A percentile compares a stretch with the other conserved stretches of the same genome.
These are phyloP conservation scores for Chalara sp. DNA, from an alignment of 2,329 filamentous ascomycete species.

Conservation along the genomic window DNA sequence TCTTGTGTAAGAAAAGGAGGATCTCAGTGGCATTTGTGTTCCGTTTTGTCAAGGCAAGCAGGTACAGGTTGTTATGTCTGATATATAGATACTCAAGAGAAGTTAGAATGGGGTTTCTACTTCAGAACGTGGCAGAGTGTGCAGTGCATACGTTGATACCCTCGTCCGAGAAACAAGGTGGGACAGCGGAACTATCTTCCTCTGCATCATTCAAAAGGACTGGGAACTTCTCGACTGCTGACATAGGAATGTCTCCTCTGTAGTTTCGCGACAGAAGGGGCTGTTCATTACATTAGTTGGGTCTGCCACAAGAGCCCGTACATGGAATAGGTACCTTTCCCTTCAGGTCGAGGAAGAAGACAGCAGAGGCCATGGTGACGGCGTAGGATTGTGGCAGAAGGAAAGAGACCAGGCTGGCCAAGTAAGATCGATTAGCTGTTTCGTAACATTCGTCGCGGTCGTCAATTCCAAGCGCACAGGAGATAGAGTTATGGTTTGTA, in stretches of 20 bases:
- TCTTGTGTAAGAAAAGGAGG: conserved; percentile 92
- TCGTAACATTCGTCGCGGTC: conserved; percentile 15
- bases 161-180: conserved; percentile 96
- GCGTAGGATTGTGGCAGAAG: conserved; percentile 1
- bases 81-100: conserved; percentile 85
- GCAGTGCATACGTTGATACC: conserved; percentile 79
- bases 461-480: background rate
- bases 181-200: conserved; percentile 96
- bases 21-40: conserved; percentile 99
- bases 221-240: conserved; percentile 96
- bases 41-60: conserved; percentile 94
- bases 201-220: conserved; percentile 94
- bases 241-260: conserved; percentile 97
- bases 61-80: conserved; percentile 97
- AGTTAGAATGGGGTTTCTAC: conserved; percentile 10
- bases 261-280: conserved; percentile 98
- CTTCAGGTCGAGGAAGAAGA: conserved; percentile 99
- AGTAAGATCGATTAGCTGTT: conserved; percentile 4
- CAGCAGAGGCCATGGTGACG: conserved; percentile 76
- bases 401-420: conserved; percentile 10
- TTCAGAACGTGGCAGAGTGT: conserved; percentile 1
- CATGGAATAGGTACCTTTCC: conserved; percentile 68
- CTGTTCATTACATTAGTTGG: conserved; percentile 38
- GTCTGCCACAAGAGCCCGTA: background rate
- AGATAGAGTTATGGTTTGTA: too few species aligned